Percentiles rank a stretch among this genome's conserved stretches.
phyloP scores from a whole-genome alignment of 129 eudicot genomes.

The Helianthus annuus region HanXRQr2.0-SUNRISE NC_035444.2:42346341-42346840 shows the following conservation, averaged over 20 bases:
- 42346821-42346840: no score
- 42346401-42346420: conserved; percentile 40
- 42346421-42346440: conserved; percentile 18
- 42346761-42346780: no score
- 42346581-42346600: neutral
- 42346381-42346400: conserved; percentile 30
- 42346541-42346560: neutral
- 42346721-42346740: no score
- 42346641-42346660: no score
- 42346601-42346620: neutral
- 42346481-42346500: neutral
- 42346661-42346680: no score
- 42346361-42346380: conserved; percentile 35
- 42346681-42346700: no score
- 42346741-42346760: no score
- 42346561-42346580: neutral
- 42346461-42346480: neutral
- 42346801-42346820: no score
- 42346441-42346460: neutral
- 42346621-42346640: no score
- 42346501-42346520: neutral
- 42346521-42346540: neutral
- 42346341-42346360: conserved; percentile 43
- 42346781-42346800: no score
- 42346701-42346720: no score